A percentile compares a stretch with the other conserved stretches of the same genome.
Conservation (phyloP, 2,329 filamentous ascomycete species). For the Colletotrichum sp. region DNA sequence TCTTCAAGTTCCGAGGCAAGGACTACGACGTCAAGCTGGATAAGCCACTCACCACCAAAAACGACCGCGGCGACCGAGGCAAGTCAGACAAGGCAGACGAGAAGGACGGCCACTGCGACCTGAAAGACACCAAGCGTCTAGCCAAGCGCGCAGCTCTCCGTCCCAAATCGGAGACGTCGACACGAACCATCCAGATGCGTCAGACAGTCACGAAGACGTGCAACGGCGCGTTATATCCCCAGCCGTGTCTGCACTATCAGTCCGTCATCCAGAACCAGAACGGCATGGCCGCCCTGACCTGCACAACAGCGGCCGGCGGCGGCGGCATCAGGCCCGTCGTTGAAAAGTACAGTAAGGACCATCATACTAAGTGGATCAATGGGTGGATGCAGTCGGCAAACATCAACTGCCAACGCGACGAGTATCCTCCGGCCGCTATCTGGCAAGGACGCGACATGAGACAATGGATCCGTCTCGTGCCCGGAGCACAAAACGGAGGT, state of each 20-base stretch:
- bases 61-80: background rate
- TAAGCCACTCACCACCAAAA: background rate
- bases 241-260: constrained; percentile 2
- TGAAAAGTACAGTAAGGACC: background rate
- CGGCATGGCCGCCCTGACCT: background rate
- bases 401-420: constrained; percentile 9
- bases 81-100: constrained; percentile 35
- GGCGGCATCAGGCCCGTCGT: background rate
- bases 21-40: constrained; percentile 8
- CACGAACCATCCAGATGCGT: background rate
- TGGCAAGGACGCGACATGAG: constrained; percentile 7
- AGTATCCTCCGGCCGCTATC: constrained; percentile 9
- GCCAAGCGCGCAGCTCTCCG: background rate
- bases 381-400: background rate
- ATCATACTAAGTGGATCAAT: constrained; percentile 5
- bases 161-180: background rate
- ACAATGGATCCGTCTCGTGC: constrained; percentile 15
- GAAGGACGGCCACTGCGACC: constrained; percentile 32
- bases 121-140: background rate
- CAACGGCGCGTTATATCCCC: background rate
- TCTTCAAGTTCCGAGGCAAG: background rate
- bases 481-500: constrained; percentile 3
- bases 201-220: background rate
- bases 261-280: background rate
- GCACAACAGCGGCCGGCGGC: background rate